These are phyloP conservation scores for Pleurotus tuoliensis DNA, from an alignment of 768 basidiomycete genomes.

Conservation along the genomic window DNA sequence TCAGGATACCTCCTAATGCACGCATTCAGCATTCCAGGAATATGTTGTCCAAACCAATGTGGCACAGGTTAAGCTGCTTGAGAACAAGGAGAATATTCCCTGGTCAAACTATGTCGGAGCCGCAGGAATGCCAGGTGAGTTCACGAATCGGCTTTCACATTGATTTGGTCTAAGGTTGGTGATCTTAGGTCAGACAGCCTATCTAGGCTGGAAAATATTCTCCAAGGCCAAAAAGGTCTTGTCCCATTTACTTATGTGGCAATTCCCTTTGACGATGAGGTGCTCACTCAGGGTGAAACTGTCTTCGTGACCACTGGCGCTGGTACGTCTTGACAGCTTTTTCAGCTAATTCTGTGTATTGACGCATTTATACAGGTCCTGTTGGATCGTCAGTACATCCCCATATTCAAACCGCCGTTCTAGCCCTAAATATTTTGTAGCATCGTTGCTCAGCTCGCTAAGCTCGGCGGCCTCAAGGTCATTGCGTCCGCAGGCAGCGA, in stretches of 20 bases:
- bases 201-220: slow-evolving; percentile 36
- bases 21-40: slow-evolving; percentile 16
- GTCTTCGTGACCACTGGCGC: slow-evolving; percentile 39
- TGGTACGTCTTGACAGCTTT: slow-evolving; percentile 15
- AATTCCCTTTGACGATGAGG: too few species aligned
- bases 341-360: background rate
- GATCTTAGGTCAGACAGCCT: slow-evolving; percentile 33
- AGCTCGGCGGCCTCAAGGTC: slow-evolving; percentile 54
- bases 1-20: background rate
- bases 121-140: slow-evolving; percentile 51
- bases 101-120: slow-evolving; percentile 48
- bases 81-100: slow-evolving; percentile 41
- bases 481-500: slow-evolving; percentile 71
- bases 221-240: slow-evolving; percentile 32
- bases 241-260: background rate
- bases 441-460: slow-evolving; percentile 48
- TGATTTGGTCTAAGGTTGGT: background rate
- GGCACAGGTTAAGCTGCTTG: slow-evolving; percentile 20
- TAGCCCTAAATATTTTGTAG: slow-evolving; percentile 16
- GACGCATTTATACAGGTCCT: slow-evolving; percentile 23
- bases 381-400: slow-evolving; percentile 53
- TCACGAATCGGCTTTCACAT: background rate
- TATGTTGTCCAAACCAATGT: slow-evolving; percentile 35
- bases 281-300: slow-evolving; percentile 30
- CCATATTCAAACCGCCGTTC: background rate